Conservation (phyloP, 441 rosid genomes). For the Populus hybrid region DNA sequence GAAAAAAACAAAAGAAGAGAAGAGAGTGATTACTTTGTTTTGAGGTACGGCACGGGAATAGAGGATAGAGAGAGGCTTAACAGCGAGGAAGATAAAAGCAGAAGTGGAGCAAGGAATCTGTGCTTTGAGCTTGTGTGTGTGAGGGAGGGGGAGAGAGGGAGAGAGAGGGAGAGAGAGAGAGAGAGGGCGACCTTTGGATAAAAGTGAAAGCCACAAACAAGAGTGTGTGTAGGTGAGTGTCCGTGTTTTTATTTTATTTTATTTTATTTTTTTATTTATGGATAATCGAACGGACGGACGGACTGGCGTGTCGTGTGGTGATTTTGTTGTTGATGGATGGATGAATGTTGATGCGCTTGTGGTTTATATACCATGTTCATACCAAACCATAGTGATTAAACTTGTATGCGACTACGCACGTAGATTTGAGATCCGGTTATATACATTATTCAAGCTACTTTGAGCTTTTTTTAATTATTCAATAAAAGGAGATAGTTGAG, state of each 20-base stretch:
- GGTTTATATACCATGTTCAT: too few relatives aligned
- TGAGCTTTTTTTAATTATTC: too few relatives aligned
- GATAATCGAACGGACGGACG: not conserved
- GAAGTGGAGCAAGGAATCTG: not conserved
- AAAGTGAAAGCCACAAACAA: conserved; percentile 7
- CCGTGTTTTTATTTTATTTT: not conserved
- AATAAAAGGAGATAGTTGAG: too few relatives aligned
- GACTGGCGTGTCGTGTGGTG: not conserved
- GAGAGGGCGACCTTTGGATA: not conserved
- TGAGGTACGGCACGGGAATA: not conserved
- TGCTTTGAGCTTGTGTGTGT: not conserved
- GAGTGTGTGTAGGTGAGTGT: not conserved
- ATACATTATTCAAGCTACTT: too few relatives aligned
- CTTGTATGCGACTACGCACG: too few relatives aligned
- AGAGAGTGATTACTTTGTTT: not conserved
- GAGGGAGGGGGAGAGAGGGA: not conserved
- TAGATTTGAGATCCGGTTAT: too few relatives aligned
- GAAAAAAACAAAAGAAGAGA: not conserved
- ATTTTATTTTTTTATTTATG: not conserved
- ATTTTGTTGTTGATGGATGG: not conserved
- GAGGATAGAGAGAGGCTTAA: not conserved
- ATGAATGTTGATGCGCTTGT: not conserved
- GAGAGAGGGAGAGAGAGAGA: not conserved
- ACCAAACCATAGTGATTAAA: too few relatives aligned
- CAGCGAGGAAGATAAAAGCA: not conserved